Evolutionary conservation across 2,329 filamentous ascomycete species (phyloP), one percentile per base, ranked within the genome.

Genomic region (Tricladium varicosporioides): DNA sequence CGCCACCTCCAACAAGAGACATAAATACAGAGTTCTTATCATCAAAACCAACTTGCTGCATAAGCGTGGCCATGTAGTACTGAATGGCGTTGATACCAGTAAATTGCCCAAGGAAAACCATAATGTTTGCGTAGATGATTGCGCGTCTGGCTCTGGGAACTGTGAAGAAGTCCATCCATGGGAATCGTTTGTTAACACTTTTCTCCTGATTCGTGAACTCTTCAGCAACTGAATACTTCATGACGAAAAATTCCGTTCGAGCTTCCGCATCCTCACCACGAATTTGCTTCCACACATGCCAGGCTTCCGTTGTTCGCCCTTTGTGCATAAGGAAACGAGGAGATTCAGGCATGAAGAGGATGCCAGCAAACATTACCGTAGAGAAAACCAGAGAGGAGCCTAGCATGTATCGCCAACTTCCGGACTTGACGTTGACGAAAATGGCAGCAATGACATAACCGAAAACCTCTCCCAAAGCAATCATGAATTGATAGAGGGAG

Each of bases 81-180:
- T 87, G 82, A 54, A 88, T 83, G 0, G 84, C 84, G 59, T 88
- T 88, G 49, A 88, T 83, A 53, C 87, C 87, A 0, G 86, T 90
- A 40, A 89, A 78, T 64, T 91, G 87, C 0, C 87, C 87, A 0
- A 88, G 75, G 58, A 87, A 78, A 55, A 88, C 83, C 84, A 88
- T 88, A 42, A 85, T 80, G 65, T 87, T 88, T 65, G 85, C 85
- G 65, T 87, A 88, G 58, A 88, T 71, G 45, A 88, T 75, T 1
- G 86, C 83, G 9, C 86, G 78, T 18, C 85, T 81, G n/a, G 83
- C 83, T 33, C 87, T 82, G 5, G 85, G 83, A 43, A 85, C 81
- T 15, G 86, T 89, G 73, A 90, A 82, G 73, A 90, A 88, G 68
- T 91, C 87, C 75, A 89, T 77, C 85, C 86, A 90, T 0, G 85